phyloP scores from a whole-genome alignment of 2,329 filamentous ascomycete genomes.

The Lasiodiplodia theobromae region DNA sequence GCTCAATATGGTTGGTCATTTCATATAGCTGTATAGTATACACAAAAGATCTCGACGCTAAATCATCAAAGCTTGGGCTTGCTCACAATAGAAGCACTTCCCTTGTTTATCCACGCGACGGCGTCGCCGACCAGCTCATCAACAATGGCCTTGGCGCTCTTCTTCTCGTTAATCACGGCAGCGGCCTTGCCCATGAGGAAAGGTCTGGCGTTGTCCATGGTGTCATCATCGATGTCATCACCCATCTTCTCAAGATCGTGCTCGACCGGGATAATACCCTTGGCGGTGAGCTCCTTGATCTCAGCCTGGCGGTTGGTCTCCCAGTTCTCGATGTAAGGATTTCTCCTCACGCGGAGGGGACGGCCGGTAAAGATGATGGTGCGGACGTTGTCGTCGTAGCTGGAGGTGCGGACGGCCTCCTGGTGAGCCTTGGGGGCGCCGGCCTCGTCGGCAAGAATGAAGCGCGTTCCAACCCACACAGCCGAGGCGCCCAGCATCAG shows the following conservation, averaged over 20 bases:
- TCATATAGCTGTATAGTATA: conserved; percentile 2
- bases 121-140: conserved; percentile 93
- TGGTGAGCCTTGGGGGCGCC: conserved; percentile 93
- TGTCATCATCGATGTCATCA: conserved; percentile 73
- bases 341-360: conserved; percentile 90
- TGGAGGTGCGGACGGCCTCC: conserved; percentile 88
- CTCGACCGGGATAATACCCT: conserved; percentile 94
- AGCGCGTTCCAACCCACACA: conserved; percentile 97
- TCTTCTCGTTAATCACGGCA: conserved; percentile 91
- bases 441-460: conserved; percentile 92
- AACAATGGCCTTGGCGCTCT: conserved; percentile 87
- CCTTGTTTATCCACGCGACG: conserved; percentile 71
- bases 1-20: neutral
- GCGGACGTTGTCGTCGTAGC: conserved; percentile 94
- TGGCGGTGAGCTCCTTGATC: conserved; percentile 88
- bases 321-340: conserved; percentile 95
- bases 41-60: neutral
- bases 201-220: conserved; percentile 88
- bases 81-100: conserved; percentile 65
- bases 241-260: conserved; percentile 87
- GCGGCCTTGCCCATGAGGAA: conserved; percentile 97
- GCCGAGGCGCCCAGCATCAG: conserved; percentile 91
- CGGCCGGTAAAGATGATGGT: conserved; percentile 99
- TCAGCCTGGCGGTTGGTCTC: conserved; percentile 88
- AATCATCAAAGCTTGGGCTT: conserved; percentile 45